Conservation (phyloP, 2,329 filamentous ascomycete genomes). For the Geosmithia flava region DNA sequence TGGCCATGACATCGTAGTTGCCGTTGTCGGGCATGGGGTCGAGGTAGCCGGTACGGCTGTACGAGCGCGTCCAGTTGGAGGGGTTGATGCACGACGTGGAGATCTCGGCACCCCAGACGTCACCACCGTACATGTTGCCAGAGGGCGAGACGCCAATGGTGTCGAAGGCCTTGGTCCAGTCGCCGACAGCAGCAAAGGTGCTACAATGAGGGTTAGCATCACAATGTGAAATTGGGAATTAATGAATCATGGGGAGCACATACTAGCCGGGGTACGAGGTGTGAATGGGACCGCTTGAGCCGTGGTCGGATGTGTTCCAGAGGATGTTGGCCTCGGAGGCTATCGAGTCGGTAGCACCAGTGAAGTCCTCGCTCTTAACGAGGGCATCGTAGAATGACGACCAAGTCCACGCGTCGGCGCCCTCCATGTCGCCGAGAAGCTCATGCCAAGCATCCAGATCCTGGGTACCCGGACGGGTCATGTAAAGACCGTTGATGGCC, state of each 20-base stretch:
- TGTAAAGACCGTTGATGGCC: background rate
- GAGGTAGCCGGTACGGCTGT: conserved; percentile 10
- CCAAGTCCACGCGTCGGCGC: conserved; percentile 15
- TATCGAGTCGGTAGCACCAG: conserved; percentile 2
- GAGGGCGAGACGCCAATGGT: background rate
- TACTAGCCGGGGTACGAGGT: background rate
- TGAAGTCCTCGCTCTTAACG: conserved; percentile 12
- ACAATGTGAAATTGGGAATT: background rate
- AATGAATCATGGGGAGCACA: background rate
- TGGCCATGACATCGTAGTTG: conserved; percentile 30
- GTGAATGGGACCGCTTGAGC: background rate
- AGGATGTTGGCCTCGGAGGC: background rate
- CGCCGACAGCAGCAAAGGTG: background rate
- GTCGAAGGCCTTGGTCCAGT: background rate
- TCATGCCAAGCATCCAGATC: background rate
- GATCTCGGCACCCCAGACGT: background rate
- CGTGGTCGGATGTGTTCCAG: background rate
- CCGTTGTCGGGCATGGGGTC: conserved; percentile 8
- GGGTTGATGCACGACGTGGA: conserved; percentile 9
- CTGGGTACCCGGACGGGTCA: background rate
- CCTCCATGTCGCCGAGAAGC: background rate
- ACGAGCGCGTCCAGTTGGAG: conserved; percentile 10
- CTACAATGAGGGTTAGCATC: background rate
- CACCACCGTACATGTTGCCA: background rate
- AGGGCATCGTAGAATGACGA: conserved; percentile 16